A percentile compares a stretch with the other conserved stretches of the same genome.
Conservation (phyloP, 2,329 filamentous ascomycete species). For the Elsinoe ampelina region DNA sequence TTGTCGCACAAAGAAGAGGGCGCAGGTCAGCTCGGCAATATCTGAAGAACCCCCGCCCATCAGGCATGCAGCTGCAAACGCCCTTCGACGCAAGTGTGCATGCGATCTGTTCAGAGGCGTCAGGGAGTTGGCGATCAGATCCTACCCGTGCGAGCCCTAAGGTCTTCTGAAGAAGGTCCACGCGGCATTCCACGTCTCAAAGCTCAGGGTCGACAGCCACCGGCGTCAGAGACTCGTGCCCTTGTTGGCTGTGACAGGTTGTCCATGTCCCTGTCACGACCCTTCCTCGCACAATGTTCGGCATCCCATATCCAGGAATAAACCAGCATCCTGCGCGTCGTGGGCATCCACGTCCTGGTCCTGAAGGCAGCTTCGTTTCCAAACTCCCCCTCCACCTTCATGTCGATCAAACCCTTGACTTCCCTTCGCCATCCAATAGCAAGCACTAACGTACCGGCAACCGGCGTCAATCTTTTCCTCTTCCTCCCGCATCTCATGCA, state of each 20-base stretch:
- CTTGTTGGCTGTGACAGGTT: not conserved
- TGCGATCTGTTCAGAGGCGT: conserved; percentile 1
- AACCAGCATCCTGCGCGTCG: not conserved
- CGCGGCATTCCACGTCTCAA: conserved; percentile 3
- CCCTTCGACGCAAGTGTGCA: not conserved
- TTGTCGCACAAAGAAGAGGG: not conserved
- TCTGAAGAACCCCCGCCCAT: not conserved
- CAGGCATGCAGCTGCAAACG: no score
- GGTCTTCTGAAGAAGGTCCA: not conserved
- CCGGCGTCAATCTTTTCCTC: not conserved
- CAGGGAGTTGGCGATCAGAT: not conserved
- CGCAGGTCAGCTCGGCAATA: not conserved
- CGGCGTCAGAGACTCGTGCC: not conserved
- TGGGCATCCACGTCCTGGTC: not conserved
- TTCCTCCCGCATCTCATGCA: not conserved
- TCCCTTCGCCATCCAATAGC: not conserved
- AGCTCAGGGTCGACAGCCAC: conserved; percentile 1
- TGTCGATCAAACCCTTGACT: no score
- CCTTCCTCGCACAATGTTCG: not conserved
- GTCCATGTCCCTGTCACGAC: not conserved
- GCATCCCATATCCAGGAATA: not conserved
- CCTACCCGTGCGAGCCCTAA: not conserved
- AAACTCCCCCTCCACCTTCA: not conserved
- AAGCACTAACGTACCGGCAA: not conserved
- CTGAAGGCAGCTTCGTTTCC: not conserved